Base-by-base conservation (phyloP, 2,329 filamentous ascomycete genomes). In the Coleophoma eucalyptorum region DNA sequence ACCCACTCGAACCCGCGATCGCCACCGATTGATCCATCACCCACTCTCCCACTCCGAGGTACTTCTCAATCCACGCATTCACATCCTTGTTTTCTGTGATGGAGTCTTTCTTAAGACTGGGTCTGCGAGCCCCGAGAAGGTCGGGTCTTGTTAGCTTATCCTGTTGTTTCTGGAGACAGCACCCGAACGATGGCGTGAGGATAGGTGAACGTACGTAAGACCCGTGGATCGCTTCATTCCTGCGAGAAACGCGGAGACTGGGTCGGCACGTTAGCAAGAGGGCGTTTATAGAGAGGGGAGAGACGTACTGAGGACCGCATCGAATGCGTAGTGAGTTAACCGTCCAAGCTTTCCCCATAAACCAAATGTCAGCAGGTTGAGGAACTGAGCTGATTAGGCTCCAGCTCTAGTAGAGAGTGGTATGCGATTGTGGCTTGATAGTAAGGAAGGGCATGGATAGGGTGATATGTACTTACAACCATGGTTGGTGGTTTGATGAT, bases 1-100 rank as follows among this genome's bases (percentile, higher is more conserved):
- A 99, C 53, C 86, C 81, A 67, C 89, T 95, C 45, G 88, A 86
- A 40, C 90, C 88, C 67, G 96, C 89, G 51, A 97, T 82, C 38
- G 92, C 92, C 32, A 97, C 90, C 31, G 91, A 95, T 75, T 95
- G 89, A 71, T 99, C 94, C 91, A 99, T 96, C 58, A 97, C 89
- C 83, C 91, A 96, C 76, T 99, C 94, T 62, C 94, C 94, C 16
- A 97, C 86, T 56, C 90, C 90, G 41, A 97, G 84, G 70, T 97
- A 97, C 68, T 87, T 93, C 65, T 93, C 87, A 59, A 97, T 83
- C 91, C 92, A 97, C 65, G 85, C 86, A 68, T 87, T 86, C 60
- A 94, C 72, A 56, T 92, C 87, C 68, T 90, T 89, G 70, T 85
- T 93, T 52, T 95, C 90, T 67, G 87, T 81, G 65, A 96, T 80